phyloP scores from a whole-genome alignment of 345 rosid genomes.

The Mercurialis annua region DNA sequence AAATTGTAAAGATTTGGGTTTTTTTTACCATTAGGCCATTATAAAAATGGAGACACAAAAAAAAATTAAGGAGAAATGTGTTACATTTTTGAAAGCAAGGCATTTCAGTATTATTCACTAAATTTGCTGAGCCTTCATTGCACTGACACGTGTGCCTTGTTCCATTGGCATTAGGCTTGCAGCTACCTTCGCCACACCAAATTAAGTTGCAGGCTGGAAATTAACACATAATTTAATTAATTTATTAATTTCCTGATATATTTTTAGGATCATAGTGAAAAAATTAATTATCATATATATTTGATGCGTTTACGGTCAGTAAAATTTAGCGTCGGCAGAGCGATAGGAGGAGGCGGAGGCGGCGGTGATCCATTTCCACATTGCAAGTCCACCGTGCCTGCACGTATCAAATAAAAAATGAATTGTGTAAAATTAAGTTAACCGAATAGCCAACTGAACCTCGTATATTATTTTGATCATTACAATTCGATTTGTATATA shows the following conservation, averaged over 20 bases:
- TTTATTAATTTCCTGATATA: neutral
- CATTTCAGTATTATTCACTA: slow-evolving; percentile 7
- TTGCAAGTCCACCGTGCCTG: slow-evolving; percentile 38
- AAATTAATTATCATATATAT: neutral
- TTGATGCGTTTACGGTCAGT: slow-evolving; percentile 13
- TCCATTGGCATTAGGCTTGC: slow-evolving; percentile 29
- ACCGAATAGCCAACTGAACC: too few species aligned
- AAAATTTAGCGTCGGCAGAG: slow-evolving; percentile 8
- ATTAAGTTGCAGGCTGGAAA: slow-evolving; percentile 35
- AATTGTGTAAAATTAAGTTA: too few species aligned
- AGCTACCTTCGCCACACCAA: slow-evolving; percentile 46
- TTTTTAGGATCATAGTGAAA: neutral
- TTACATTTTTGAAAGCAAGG: slow-evolving; percentile 38
- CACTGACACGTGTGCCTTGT: slow-evolving; percentile 36
- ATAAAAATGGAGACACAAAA: too few species aligned
- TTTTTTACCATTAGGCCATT: too few species aligned
- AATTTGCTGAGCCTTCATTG: slow-evolving; percentile 27
- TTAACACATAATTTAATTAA: too few species aligned
- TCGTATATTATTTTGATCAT: too few species aligned
- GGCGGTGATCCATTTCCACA: slow-evolving; percentile 38
- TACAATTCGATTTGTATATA: too few species aligned
- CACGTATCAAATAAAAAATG: too few species aligned
- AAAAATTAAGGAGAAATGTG: neutral
- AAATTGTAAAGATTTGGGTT: too few species aligned
- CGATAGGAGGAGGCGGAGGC: slow-evolving; percentile 22